phyloP scores from a whole-genome alignment of 805 yeast species.

The Ogataea methanolica region DNA sequence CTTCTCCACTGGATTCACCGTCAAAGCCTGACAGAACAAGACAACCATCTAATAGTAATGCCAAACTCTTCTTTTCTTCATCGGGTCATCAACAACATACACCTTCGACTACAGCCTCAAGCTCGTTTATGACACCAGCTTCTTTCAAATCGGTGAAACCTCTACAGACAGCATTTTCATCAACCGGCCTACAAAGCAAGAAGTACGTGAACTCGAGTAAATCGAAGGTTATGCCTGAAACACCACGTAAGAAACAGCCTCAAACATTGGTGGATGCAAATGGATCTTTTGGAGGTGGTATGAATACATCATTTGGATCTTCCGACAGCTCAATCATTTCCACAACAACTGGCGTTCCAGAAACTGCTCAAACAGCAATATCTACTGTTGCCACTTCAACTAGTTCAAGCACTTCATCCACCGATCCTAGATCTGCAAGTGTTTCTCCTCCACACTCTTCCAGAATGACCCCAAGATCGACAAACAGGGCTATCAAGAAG shows the following conservation, averaged over 20 bases:
- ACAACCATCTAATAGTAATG: neutral
- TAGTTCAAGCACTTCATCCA: slow-evolving; percentile 1
- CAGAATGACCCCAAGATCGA: slow-evolving; percentile 10
- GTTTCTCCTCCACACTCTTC: slow-evolving; percentile 7
- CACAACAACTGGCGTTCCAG: neutral
- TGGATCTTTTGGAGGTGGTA: slow-evolving; percentile 19
- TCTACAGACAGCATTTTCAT: slow-evolving; percentile 75
- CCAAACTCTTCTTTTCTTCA: neutral
- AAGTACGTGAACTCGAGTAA: slow-evolving; percentile 40
- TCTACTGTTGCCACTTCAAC: slow-evolving; percentile 1
- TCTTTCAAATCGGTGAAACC: slow-evolving; percentile 74
- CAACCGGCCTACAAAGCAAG: slow-evolving; percentile 67
- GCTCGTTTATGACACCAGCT: slow-evolving; percentile 41
- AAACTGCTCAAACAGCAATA: neutral
- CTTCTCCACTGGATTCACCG: slow-evolving; percentile 16
- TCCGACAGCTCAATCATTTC: slow-evolving; percentile 8
- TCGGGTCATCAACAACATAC: slow-evolving; percentile 3
- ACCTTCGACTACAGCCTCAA: slow-evolving; percentile 11
- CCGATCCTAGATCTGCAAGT: slow-evolving; percentile 5
- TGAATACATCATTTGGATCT: slow-evolving; percentile 17
- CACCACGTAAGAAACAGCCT: slow-evolving; percentile 54
- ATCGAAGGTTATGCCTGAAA: slow-evolving; percentile 48
- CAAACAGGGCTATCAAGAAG: slow-evolving; percentile 5
- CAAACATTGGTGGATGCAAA: slow-evolving; percentile 24
- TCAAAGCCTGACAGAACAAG: slow-evolving; percentile 12